Base-by-base conservation (phyloP, 202 grass and related monocot species). In the Tripidium arundinaceum region DNA sequence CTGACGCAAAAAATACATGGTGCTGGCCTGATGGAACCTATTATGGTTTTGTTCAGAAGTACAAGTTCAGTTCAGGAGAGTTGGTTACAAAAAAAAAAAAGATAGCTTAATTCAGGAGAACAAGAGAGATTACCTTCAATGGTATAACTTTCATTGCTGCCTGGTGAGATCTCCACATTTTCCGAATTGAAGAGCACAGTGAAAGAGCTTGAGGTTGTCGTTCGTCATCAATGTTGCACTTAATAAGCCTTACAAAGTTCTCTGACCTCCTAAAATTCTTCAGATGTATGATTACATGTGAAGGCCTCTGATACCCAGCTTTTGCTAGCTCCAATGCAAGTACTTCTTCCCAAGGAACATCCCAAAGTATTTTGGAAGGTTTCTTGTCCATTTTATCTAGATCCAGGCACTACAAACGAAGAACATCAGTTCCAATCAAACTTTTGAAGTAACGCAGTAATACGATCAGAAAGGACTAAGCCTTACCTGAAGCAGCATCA, bases 321-420 rank as follows among this genome's bases (percentile, higher is more conserved):
- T 98, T 98, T 70, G 95, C 95, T 11, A 98, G 88, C 74, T 98
- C 95, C 83, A 98, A 78, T 21, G 95, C 72, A 82, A 98, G 91
- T 33, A 98, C 85, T 40, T 98, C 84, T 79, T 98, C 92, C 95
- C 92, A 98, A 25, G 92, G 86, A 83, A 94, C 82, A 86, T 94
- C 90, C 95, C 95, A 98, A 69, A 98, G 87, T 79, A 98, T 98
- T 85, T 94, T 98, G 12, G 85, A 94, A 63, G 95, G 95, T 78
- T 81, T 94, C 76, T 67, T 94, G 88, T 98, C 95, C 88, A 98
- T 89, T 89, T 94, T 94, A 22, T 94, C 92, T 81, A 89, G 75
- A 89, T 92, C 88, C 62, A 76, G 67, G 81, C 92, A 91, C 95
- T 98, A 83, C 34, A 73, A 89, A 84, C 45, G 11, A 87, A 75